phyloP scores from a whole-genome alignment of 371 early-diverging fungal species.

The Nematocida ironsii region DNA sequence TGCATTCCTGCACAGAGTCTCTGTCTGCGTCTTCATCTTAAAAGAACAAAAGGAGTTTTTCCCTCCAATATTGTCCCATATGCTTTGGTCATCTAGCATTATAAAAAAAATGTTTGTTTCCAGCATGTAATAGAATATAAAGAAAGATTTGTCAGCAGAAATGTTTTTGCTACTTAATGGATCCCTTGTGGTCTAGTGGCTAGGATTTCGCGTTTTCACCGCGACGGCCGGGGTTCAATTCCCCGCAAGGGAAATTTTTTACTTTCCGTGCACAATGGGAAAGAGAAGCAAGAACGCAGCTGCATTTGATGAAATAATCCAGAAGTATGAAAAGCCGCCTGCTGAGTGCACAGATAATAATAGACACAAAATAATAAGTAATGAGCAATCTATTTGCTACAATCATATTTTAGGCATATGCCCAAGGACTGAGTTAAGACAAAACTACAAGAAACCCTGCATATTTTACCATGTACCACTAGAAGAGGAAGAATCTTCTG shows the following conservation, averaged over 20 bases:
- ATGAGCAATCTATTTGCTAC: background rate
- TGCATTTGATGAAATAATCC: background rate
- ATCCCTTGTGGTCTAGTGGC: constrained; percentile 61
- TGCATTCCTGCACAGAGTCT: constrained; percentile 84
- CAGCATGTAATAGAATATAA: background rate
- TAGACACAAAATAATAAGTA: background rate
- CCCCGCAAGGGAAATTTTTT: constrained; percentile 64
- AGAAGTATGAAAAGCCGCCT: background rate
- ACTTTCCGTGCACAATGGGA: constrained; percentile 21
- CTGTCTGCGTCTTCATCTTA: constrained; percentile 75
- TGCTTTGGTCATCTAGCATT: constrained; percentile 65
- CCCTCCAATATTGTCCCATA: constrained; percentile 68
- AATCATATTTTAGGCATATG: constrained; percentile 7
- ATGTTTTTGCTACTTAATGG: constrained; percentile 9
- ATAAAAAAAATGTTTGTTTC: constrained; percentile 33
- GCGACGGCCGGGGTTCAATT: constrained; percentile 64
- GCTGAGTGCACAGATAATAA: background rate
- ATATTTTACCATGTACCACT: background rate
- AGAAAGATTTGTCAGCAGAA: background rate
- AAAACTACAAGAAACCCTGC: background rate
- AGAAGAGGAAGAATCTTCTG: background rate
- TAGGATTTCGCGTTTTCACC: constrained; percentile 62
- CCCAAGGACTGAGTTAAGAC: constrained; percentile 1
- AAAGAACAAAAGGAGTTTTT: constrained; percentile 60
- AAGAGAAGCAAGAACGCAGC: constrained; percentile 26